A percentile compares a stretch with the other conserved stretches of the same genome.
phyloP scores from a whole-genome alignment of 345 rosid species.

The Acer saccharum region DNA sequence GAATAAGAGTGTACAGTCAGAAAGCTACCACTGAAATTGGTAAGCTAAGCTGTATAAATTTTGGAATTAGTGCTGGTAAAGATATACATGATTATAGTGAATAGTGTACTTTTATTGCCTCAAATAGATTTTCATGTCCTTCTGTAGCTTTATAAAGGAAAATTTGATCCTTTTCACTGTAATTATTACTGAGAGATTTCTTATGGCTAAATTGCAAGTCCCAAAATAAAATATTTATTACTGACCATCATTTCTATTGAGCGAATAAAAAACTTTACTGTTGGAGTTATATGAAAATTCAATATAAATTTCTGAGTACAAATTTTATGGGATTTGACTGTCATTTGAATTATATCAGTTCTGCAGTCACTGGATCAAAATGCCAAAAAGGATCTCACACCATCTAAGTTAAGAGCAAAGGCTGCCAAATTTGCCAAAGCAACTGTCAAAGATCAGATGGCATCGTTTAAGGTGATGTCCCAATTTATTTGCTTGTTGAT shows the following conservation, averaged over 20 bases:
- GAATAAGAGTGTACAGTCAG: neutral
- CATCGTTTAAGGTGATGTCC: conserved; percentile 76
- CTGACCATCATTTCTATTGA: neutral
- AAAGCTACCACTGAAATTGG: neutral
- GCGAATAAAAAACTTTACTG: neutral
- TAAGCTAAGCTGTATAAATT: neutral
- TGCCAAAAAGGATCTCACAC: conserved; percentile 82
- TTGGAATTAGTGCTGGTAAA: neutral
- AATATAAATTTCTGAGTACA: neutral
- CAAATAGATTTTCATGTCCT: neutral
- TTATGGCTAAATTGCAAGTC: neutral
- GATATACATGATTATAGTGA: neutral
- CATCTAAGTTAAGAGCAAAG: conserved; percentile 82
- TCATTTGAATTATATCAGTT: conserved; percentile 58
- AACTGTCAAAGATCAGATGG: conserved; percentile 94
- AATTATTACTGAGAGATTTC: neutral
- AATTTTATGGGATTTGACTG: conserved; percentile 36
- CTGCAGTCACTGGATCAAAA: conserved; percentile 91
- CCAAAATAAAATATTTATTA: neutral
- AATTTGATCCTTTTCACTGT: neutral
- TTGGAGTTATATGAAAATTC: neutral
- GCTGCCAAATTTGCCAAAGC: conserved; percentile 92
- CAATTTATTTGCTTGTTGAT: conserved; percentile 12
- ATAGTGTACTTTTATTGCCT: neutral
- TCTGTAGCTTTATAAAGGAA: neutral